These are phyloP conservation scores for Coccomyxa subellipsoidea DNA, from an alignment of 163 green algal genomes.

Conservation along the genomic window DNA sequence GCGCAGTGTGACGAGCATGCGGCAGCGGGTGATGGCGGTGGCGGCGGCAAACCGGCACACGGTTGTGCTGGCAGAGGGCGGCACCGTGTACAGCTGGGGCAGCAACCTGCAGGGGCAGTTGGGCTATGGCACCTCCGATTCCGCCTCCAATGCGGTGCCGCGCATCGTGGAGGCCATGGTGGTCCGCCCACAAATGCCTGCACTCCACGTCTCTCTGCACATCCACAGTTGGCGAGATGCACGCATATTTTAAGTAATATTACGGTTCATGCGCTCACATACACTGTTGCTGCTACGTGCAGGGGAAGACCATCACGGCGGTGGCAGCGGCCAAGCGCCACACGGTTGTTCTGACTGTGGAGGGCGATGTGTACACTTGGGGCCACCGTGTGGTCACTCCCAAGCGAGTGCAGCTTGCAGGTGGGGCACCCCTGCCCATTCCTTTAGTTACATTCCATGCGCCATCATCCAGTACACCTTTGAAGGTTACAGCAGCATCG, in stretches of 20 bases:
- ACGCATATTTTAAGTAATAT: too few species aligned
- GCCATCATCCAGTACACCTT: neutral
- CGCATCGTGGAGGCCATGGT: conserved; percentile 82
- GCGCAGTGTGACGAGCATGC: conserved; percentile 44
- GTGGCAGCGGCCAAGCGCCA: conserved; percentile 70
- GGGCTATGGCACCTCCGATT: conserved; percentile 85
- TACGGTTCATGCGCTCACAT: too few species aligned
- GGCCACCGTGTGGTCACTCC: conserved; percentile 71
- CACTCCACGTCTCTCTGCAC: too few species aligned
- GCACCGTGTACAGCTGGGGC: conserved; percentile 80
- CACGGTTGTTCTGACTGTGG: conserved; percentile 62
- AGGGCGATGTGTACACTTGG: conserved; percentile 80
- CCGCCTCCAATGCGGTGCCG: conserved; percentile 62
- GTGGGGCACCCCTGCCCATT: conserved; percentile 21
- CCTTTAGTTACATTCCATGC: neutral
- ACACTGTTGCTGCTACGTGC: neutral
- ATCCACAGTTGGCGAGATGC: too few species aligned
- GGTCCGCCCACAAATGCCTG: conserved; percentile 29
- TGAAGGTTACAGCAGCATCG: neutral
- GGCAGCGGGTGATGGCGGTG: conserved; percentile 49
- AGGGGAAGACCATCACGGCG: conserved; percentile 48
- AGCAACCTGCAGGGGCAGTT: conserved; percentile 73
- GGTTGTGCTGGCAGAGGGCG: conserved; percentile 53
- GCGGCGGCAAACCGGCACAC: conserved; percentile 83
- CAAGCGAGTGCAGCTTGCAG: conserved; percentile 58